Evolutionary conservation across 2,329 filamentous ascomycete genomes (phyloP).

Genomic region (Botryotinia convoluta): DNA sequence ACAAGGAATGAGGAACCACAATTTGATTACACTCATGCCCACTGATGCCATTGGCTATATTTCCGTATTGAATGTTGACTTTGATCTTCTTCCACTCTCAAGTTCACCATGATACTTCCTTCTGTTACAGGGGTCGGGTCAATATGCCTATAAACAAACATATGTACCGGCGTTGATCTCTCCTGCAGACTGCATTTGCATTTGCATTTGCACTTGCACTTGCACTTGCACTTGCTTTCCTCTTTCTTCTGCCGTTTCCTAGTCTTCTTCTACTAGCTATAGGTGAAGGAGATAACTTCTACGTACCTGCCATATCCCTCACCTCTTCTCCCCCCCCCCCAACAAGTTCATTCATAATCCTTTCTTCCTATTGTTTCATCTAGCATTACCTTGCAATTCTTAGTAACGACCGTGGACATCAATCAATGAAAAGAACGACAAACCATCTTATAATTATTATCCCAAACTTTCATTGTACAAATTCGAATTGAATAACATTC

Average conservation of each 20-base stretch:
- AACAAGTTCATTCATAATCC: background rate
- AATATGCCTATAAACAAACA: background rate
- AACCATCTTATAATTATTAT: background rate
- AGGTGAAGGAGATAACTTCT: background rate
- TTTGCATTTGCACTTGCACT: background rate
- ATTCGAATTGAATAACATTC: background rate
- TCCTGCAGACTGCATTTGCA: slow-evolving; percentile 4
- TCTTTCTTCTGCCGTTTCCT: background rate
- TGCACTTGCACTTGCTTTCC: background rate
- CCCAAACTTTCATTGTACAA: background rate
- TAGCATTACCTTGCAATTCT: background rate
- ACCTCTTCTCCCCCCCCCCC: background rate
- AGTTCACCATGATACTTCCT: background rate
- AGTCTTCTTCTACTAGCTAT: background rate
- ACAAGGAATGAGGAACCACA: slow-evolving; percentile 8
- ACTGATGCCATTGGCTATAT: slow-evolving; percentile 8
- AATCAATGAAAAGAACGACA: background rate
- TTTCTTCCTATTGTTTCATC: background rate
- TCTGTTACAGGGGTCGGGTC: background rate
- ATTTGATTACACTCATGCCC: background rate
- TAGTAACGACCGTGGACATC: background rate
- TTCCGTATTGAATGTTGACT: background rate
- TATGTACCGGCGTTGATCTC: slow-evolving; percentile 9
- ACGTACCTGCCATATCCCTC: background rate
- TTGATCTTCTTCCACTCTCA: slow-evolving; percentile 5